These are phyloP conservation scores for Striga asiatica DNA, from an alignment of 257 asterid genomes.

Conservation along the genomic window DNA sequence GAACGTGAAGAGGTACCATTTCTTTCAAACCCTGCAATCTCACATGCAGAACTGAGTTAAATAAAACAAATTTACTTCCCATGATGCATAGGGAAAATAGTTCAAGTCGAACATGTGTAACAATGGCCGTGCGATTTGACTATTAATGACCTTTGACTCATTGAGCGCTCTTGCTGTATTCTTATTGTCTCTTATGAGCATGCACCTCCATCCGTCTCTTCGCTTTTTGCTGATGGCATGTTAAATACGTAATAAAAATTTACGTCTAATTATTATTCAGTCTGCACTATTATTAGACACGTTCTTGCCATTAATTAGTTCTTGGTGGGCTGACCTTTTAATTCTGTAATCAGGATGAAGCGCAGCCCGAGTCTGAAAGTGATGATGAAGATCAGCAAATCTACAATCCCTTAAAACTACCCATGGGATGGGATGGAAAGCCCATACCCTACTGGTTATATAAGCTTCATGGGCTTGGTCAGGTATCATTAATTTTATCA, in stretches of 20 bases:
- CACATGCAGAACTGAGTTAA: neutral
- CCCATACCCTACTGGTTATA: constrained; percentile 99
- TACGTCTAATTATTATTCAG: too few species aligned
- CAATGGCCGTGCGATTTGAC: too few species aligned
- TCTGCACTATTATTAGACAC: too few species aligned
- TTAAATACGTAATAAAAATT: neutral
- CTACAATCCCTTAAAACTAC: constrained; percentile 92
- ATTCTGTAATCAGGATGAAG: constrained; percentile 57
- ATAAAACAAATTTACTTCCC: neutral
- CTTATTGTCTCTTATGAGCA: too few species aligned
- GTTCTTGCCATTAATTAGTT: neutral
- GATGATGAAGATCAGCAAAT: constrained; percentile 97
- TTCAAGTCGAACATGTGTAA: too few species aligned
- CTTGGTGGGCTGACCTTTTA: constrained; percentile 10
- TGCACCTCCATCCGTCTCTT: too few species aligned
- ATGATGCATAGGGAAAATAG: neutral
- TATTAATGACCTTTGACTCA: too few species aligned
- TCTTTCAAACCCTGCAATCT: constrained; percentile 5
- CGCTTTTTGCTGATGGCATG: neutral
- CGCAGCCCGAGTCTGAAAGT: constrained; percentile 86
- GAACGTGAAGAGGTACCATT: constrained; percentile 90
- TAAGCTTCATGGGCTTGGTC: constrained; percentile 99
- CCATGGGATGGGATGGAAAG: constrained; percentile 99
- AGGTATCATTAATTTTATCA: constrained; percentile 39
- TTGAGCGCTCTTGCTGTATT: too few species aligned